Conservation (phyloP, 1,284 basidiomycete species). For the Malassezia dermatis region DNA sequence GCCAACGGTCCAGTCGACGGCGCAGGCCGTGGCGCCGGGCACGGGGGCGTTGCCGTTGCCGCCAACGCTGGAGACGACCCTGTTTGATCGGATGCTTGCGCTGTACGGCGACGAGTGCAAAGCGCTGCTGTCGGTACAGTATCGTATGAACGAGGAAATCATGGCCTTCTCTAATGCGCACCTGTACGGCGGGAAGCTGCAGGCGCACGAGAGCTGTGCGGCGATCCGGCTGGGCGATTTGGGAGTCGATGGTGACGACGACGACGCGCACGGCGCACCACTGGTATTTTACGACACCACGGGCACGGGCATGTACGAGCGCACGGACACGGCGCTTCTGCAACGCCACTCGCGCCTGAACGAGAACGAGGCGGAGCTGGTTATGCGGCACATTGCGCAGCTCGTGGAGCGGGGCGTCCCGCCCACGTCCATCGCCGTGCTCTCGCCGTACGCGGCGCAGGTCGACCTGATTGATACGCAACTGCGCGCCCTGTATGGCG, state of each 20-base stretch:
- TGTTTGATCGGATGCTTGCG: constrained; percentile 78
- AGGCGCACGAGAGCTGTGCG: constrained; percentile 63
- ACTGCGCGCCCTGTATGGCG: constrained; percentile 50
- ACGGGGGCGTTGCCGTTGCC: constrained; percentile 2
- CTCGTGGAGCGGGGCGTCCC: constrained; percentile 64
- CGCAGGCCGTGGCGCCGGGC: background rate
- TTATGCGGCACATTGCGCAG: constrained; percentile 67
- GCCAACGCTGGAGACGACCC: constrained; percentile 67
- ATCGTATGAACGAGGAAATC: constrained; percentile 72
- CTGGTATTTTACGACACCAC: constrained; percentile 79
- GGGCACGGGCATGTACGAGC: constrained; percentile 29
- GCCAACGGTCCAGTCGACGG: constrained; percentile 60
- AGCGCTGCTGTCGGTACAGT: constrained; percentile 60
- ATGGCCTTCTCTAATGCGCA: constrained; percentile 74
- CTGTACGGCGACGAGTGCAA: constrained; percentile 77
- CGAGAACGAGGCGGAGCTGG: constrained; percentile 80
- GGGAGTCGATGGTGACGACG: constrained; percentile 51
- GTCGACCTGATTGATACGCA: constrained; percentile 56
- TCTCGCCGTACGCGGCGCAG: constrained; percentile 63
- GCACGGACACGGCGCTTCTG: constrained; percentile 13
- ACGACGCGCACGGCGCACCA: constrained; percentile 59
- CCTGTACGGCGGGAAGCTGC: constrained; percentile 66
- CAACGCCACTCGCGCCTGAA: constrained; percentile 54
- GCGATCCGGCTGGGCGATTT: constrained; percentile 64
- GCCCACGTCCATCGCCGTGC: constrained; percentile 70